A percentile compares a stretch with the other conserved stretches of the same genome.
phyloP scores from a whole-genome alignment of 2,329 filamentous ascomycete genomes.

The Onygenales sp. region DNA sequence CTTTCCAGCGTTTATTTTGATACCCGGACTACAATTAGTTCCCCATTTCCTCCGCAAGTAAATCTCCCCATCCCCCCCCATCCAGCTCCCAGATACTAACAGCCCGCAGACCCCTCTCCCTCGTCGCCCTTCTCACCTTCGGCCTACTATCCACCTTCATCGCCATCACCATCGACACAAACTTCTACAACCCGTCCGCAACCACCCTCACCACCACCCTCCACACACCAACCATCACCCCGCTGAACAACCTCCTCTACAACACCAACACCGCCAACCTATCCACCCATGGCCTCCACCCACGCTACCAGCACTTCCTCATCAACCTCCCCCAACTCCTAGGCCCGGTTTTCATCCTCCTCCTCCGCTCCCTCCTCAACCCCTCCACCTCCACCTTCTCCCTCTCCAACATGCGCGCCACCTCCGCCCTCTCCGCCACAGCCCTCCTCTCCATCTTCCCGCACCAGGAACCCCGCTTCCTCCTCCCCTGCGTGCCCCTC shows the following conservation, averaged over 20 bases:
- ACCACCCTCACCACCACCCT: slow-evolving; percentile 27
- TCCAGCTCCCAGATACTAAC: too few relatives aligned
- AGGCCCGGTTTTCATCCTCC: slow-evolving; percentile 56
- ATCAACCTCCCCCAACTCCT: slow-evolving; percentile 63
- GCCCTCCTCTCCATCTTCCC: slow-evolving; percentile 36
- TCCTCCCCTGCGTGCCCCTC: slow-evolving; percentile 43
- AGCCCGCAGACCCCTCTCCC: slow-evolving; percentile 45
- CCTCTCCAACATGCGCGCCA: slow-evolving; percentile 30
- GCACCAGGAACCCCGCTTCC: slow-evolving; percentile 45
- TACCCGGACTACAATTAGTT: slow-evolving; percentile 73
- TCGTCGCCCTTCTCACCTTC: slow-evolving; percentile 56
- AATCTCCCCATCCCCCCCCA: slow-evolving; percentile 19
- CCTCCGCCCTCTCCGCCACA: slow-evolving; percentile 36
- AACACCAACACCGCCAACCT: slow-evolving; percentile 63
- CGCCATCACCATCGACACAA: slow-evolving; percentile 74
- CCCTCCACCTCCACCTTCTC: slow-evolving; percentile 21
- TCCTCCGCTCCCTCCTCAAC: slow-evolving; percentile 34
- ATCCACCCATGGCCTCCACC: slow-evolving; percentile 65
- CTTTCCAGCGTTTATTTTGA: slow-evolving; percentile 82
- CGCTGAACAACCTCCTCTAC: slow-evolving; percentile 68
- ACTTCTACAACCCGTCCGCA: slow-evolving; percentile 55
- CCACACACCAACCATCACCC: slow-evolving; percentile 59
- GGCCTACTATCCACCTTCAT: slow-evolving; percentile 59
- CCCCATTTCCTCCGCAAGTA: slow-evolving; percentile 78
- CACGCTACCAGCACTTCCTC: slow-evolving; percentile 66